Percentiles rank a stretch among this genome's conserved stretches.
phyloP scores from a whole-genome alignment of 495 filamentous ascomycete genomes.

The Aspergillus cavernicola region DNA sequence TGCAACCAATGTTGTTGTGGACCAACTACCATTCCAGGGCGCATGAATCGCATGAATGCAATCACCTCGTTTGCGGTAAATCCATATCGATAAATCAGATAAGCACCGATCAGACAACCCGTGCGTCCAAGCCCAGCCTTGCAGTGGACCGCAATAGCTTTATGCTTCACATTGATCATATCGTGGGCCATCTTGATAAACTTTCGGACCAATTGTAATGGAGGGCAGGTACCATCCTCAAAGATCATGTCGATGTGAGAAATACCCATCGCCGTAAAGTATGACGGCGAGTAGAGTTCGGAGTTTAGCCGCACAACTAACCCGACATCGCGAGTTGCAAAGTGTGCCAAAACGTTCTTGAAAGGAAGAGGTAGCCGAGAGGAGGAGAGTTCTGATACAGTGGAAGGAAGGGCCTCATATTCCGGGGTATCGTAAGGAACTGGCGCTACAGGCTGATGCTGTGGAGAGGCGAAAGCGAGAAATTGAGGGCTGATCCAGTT shows the following conservation, averaged over 20 bases:
- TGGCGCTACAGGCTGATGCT: conserved; percentile 68
- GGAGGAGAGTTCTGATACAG: conserved; percentile 58
- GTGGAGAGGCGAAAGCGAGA: conserved; percentile 93
- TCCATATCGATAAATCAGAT: conserved; percentile 96
- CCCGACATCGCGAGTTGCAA: conserved; percentile 78
- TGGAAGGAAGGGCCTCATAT: conserved; percentile 68
- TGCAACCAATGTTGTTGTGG: conserved; percentile 99
- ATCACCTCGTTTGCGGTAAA: conserved; percentile 99
- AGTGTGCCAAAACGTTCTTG: conserved; percentile 92
- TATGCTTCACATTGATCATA: conserved; percentile 81
- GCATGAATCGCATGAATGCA: conserved; percentile 99
- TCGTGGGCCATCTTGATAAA: conserved; percentile 95
- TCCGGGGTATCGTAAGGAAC: conserved; percentile 66
- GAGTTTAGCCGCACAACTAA: conserved; percentile 95
- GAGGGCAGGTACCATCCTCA: conserved; percentile 94
- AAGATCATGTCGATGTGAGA: conserved; percentile 99
- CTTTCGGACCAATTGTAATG: conserved; percentile 75
- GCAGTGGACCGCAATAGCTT: conserved; percentile 94
- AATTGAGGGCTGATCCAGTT: conserved; percentile 97
- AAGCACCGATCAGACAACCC: conserved; percentile 93
- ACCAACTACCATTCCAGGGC: conserved; percentile 97
- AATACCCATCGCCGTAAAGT: conserved; percentile 93
- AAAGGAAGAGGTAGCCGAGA: conserved; percentile 72
- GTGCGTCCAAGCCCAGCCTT: conserved; percentile 97
- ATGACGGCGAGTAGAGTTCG: conserved; percentile 89